Conservation (phyloP, 345 rosid genomes). For the Moricandia arvensis region DNA sequence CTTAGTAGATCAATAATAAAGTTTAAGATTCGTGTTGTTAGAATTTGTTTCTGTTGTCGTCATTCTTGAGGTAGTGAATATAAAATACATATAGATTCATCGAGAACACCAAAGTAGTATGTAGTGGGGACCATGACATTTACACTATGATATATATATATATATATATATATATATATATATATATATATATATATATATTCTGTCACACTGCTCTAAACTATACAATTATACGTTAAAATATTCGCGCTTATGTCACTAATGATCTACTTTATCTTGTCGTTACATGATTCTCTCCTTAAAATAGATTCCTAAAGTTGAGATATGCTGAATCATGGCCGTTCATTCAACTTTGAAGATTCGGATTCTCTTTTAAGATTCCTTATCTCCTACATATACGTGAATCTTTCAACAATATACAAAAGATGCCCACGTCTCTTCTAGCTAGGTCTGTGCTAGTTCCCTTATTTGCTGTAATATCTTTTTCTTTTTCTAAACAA, state of each 20-base stretch:
- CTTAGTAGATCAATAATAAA: neutral
- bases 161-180: no score
- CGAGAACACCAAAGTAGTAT: constrained; percentile 1
- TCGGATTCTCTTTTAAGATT: constrained; percentile 29
- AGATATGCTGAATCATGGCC: constrained; percentile 19
- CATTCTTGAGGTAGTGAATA: neutral
- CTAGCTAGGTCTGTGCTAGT: constrained; percentile 11
- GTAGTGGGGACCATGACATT: constrained; percentile 5
- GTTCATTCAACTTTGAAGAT: constrained; percentile 21
- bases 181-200: no score
- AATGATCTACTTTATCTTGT: constrained; percentile 30
- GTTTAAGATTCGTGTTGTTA: neutral
- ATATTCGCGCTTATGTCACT: constrained; percentile 21
- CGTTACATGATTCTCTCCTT: constrained; percentile 32
- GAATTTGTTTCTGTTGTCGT: neutral
- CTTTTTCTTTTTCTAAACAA: neutral
- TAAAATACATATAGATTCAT: neutral
- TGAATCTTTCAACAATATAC: constrained; percentile 34
- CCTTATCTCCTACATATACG: constrained; percentile 5
- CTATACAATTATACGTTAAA: constrained; percentile 1
- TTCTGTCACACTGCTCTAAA: constrained; percentile 3
- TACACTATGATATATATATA: neutral
- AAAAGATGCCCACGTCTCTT: constrained; percentile 18
- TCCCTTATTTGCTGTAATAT: constrained; percentile 5
- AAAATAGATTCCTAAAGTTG: constrained; percentile 26